Evolutionary conservation across 1,139 yeast genomes (phyloP), one percentile per base, ranked within the genome.

Genomic region (Trichomonascaceae sp.): DNA sequence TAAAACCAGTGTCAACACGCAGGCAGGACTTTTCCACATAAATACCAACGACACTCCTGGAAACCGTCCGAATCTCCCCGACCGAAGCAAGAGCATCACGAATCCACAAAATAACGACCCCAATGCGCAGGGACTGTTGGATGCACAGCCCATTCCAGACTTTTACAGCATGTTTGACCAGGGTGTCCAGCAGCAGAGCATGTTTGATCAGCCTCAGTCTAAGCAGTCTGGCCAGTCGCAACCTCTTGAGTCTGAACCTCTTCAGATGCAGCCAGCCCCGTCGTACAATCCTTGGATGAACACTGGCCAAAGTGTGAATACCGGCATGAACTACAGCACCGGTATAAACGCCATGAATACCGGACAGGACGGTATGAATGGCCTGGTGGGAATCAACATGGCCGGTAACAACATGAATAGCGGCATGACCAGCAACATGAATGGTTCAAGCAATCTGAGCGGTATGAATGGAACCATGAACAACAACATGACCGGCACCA

Each of bases 1-100:
- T n/a, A 27, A 16, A 28, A 36, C 27, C 20, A 33, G 23, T 17
- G 26, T 26, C 9, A 26, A 28, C 13, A 17, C n/a, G 11, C 20
- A 9, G 15, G 32, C n/a, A 15, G 26, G 26, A 13, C 27, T 11
- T 20, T 6, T 6, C 23, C 6, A 11, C 9, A 11, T 18, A 13
- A 26, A 26, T 18, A n/a, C 14, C 6, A 20, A 20, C 23, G 23
- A 20, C 11, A 8, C 23, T 20, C 23, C 23, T 20, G n/a, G n/a
- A n/a, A n/a, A n/a, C n/a, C 6, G 23, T 8, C 23, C 23, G 6
- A 11, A 11, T 8, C 11, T 20, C 9, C 23, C 23, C 6, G 23
- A 20, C 23, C 6, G 23, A 20, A 20, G 9, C 11, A 20, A 20
- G 11, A 20, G 23, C 23, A 20, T 20, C 23, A 20, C 23, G 6